Evolutionary conservation across 306 rosid species (phyloP).

Genomic region (Lathyrus aphaca): DNA sequence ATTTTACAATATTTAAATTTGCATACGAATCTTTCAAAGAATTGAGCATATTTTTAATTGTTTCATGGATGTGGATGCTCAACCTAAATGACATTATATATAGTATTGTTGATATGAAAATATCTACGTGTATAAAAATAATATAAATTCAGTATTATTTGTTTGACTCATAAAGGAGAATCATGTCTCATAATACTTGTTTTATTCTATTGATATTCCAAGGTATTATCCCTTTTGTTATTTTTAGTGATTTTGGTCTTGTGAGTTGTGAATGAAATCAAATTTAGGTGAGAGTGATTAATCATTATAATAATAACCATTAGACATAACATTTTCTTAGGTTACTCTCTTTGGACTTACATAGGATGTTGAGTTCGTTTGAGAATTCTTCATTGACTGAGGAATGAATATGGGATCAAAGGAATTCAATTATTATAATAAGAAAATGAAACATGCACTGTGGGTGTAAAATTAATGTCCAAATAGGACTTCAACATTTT

Average conservation of each 20-base stretch:
- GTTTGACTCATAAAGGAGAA: constrained; percentile 52
- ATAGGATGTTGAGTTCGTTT: not conserved
- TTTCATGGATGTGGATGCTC: constrained; percentile 51
- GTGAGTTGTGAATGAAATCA: not conserved
- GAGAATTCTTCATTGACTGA: constrained; percentile 2
- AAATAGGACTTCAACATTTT: too few species aligned
- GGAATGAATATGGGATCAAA: not conserved
- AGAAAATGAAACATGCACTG: too few species aligned
- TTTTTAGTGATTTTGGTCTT: not conserved
- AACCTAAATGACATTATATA: constrained; percentile 46
- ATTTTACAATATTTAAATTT: constrained; percentile 38
- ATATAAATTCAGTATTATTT: constrained; percentile 38
- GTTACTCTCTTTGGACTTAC: constrained; percentile 1
- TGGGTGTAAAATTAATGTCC: too few species aligned
- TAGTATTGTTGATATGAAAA: constrained; percentile 26
- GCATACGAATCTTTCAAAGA: constrained; percentile 54
- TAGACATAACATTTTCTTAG: not conserved
- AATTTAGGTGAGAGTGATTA: not conserved
- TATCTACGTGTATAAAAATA: constrained; percentile 43
- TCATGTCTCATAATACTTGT: constrained; percentile 50
- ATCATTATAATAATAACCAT: not conserved
- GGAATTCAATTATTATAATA: not conserved
- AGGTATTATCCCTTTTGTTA: not conserved
- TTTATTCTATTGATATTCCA: constrained; percentile 9
- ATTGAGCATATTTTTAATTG: constrained; percentile 40